Evolutionary conservation across 2,329 filamentous ascomycete genomes (phyloP).

Genomic region (Aspergillus terreus): DNA sequence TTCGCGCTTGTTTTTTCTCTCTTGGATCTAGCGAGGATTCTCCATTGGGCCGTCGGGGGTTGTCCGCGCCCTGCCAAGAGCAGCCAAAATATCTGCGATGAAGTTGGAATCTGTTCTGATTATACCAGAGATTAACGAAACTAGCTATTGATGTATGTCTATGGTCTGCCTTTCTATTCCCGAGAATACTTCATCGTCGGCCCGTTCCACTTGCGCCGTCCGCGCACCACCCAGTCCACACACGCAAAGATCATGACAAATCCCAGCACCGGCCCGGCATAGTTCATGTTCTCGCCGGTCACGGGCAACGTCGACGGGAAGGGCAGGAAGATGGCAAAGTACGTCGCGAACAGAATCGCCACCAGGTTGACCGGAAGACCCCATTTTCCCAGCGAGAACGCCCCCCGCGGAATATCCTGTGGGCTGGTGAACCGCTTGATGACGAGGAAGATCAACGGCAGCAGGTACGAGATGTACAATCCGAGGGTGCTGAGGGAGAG

Average conservation of each 20-base stretch:
- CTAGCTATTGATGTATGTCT: too few relatives aligned
- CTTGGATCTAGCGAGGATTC: too few relatives aligned
- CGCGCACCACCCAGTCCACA: slow-evolving; percentile 21
- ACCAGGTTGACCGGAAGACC: slow-evolving; percentile 25
- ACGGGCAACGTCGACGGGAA: slow-evolving; percentile 30
- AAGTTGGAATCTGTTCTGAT: too few relatives aligned
- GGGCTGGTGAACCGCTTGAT: slow-evolving; percentile 16
- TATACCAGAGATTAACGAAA: too few relatives aligned
- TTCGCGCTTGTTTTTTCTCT: too few relatives aligned
- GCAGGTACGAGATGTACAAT: slow-evolving; percentile 49
- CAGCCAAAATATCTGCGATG: too few relatives aligned
- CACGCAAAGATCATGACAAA: slow-evolving; percentile 21
- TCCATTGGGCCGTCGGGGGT: too few relatives aligned
- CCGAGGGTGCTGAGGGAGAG: slow-evolving; percentile 47
- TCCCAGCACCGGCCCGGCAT: slow-evolving; percentile 23
- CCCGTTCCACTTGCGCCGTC: slow-evolving; percentile 21
- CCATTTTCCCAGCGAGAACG: slow-evolving; percentile 25
- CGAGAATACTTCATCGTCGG: slow-evolving; percentile 15
- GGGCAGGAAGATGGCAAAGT: slow-evolving; percentile 27
- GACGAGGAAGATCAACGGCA: slow-evolving; percentile 35
- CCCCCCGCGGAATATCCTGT: slow-evolving; percentile 19
- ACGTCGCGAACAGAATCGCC: slow-evolving; percentile 27
- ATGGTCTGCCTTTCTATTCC: not conserved
- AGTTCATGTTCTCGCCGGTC: slow-evolving; percentile 32
- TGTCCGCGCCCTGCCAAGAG: too few relatives aligned